phyloP scores from a whole-genome alignment of 805 yeast species.

The Metahyphopichia silvanorum region DNA sequence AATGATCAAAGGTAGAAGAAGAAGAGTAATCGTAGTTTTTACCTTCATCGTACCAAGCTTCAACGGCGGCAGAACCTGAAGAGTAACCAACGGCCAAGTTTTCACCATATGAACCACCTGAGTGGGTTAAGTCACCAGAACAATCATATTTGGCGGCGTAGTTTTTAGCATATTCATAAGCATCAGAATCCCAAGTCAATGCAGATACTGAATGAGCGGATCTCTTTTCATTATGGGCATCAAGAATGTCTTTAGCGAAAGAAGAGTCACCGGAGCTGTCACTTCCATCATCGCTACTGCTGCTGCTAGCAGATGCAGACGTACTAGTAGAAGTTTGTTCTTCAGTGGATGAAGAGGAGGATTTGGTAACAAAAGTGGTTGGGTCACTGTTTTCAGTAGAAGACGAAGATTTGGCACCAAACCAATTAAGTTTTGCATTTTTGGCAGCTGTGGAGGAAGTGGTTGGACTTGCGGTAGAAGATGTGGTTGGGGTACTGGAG shows the following conservation, averaged over 20 bases:
- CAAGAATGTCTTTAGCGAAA: constrained; percentile 47
- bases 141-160: constrained; percentile 48
- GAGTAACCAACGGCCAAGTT: constrained; percentile 38
- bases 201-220: constrained; percentile 48
- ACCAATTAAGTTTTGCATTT: constrained; percentile 1
- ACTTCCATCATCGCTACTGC: constrained; percentile 9
- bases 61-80: constrained; percentile 26
- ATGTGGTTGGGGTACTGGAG: constrained; percentile 18
- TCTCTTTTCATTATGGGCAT: constrained; percentile 60
- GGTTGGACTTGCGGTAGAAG: constrained; percentile 9
- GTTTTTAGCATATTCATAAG: constrained; percentile 52
- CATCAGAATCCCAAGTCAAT: constrained; percentile 52
- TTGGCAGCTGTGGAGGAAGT: neutral
- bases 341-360: constrained; percentile 8
- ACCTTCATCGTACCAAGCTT: constrained; percentile 42
- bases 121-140: constrained; percentile 34
- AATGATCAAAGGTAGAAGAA: constrained; percentile 51
- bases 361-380: constrained; percentile 10
- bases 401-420: constrained; percentile 1
- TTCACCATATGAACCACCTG: constrained; percentile 41
- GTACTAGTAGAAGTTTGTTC: constrained; percentile 9
- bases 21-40: constrained; percentile 22
- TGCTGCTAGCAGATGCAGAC: constrained; percentile 4
- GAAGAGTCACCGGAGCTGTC: constrained; percentile 12
- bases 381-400: constrained; percentile 4